Evolutionary conservation across 2,329 filamentous ascomycete genomes (phyloP).

Genomic region (Colletotrichum scovillei): DNA sequence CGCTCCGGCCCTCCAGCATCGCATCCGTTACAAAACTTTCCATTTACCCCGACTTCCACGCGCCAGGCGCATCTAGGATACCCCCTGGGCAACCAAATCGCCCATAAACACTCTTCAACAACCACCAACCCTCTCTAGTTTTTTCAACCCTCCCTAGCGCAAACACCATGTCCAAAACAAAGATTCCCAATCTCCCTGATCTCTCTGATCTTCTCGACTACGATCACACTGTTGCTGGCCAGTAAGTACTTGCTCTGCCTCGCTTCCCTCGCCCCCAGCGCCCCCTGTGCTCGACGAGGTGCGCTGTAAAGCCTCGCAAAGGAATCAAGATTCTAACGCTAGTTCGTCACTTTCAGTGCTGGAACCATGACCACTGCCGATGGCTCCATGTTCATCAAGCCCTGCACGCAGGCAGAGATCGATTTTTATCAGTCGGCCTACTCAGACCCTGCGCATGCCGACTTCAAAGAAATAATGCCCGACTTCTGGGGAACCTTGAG

Average conservation of each 20-base stretch:
- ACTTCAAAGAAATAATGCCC: constrained; percentile 85
- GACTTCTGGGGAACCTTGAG: constrained; percentile 83
- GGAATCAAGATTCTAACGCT: background rate
- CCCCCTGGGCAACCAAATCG: background rate
- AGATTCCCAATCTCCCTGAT: constrained; percentile 58
- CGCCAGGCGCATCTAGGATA: background rate
- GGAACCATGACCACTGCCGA: constrained; percentile 88
- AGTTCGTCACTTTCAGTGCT: constrained; percentile 67
- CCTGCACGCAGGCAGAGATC: constrained; percentile 87
- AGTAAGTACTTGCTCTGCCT: constrained; percentile 68
- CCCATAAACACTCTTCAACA: constrained; percentile 8
- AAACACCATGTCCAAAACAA: constrained; percentile 26
- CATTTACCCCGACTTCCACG: background rate
- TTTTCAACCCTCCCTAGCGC: background rate
- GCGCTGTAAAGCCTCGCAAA: background rate
- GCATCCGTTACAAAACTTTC: background rate
- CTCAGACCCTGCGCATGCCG: constrained; percentile 66
- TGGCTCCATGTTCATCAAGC: constrained; percentile 92
- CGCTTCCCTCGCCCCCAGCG: background rate
- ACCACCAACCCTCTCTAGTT: background rate
- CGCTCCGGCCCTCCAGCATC: background rate
- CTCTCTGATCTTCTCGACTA: constrained; percentile 74
- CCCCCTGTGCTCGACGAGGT: background rate
- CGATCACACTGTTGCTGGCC: constrained; percentile 83
- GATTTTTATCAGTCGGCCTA: constrained; percentile 85